Evolutionary conservation across 148 eudicot genomes (phyloP).

Genomic region (Simmondsia chinensis): DNA sequence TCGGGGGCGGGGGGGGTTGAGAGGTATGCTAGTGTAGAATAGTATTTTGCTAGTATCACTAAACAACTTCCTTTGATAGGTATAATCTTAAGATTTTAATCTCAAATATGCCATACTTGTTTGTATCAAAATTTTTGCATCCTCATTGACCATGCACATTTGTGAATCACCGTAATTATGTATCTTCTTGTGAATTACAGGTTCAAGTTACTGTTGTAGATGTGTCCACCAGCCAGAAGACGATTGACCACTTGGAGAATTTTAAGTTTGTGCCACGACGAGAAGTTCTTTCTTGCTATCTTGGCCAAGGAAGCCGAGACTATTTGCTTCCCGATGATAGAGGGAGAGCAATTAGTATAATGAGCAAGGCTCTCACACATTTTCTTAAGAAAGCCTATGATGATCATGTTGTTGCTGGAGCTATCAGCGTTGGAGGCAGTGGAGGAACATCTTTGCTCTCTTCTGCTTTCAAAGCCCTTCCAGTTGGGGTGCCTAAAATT

Average conservation of each 20-base stretch:
- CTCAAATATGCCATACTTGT: no score
- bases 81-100: no score
- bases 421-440: constrained; percentile 89
- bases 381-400: constrained; percentile 47
- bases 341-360: constrained; percentile 55
- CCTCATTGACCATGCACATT: not conserved
- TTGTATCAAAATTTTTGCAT: no score
- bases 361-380: constrained; percentile 55
- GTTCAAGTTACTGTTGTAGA: constrained; percentile 72
- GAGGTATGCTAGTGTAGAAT: no score
- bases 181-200: constrained; percentile 18
- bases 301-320: constrained; percentile 24
- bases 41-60: no score
- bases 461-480: constrained; percentile 69
- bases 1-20: no score
- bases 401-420: constrained; percentile 55
- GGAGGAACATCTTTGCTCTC: constrained; percentile 89
- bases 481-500: constrained; percentile 75
- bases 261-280: constrained; percentile 56
- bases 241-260: constrained; percentile 32
- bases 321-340: constrained; percentile 68
- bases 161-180: not conserved
- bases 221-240: constrained; percentile 66
- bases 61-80: no score
- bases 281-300: constrained; percentile 56